phyloP scores from a whole-genome alignment of 345 rosid species.

The Stellera chamaejasme region DNA sequence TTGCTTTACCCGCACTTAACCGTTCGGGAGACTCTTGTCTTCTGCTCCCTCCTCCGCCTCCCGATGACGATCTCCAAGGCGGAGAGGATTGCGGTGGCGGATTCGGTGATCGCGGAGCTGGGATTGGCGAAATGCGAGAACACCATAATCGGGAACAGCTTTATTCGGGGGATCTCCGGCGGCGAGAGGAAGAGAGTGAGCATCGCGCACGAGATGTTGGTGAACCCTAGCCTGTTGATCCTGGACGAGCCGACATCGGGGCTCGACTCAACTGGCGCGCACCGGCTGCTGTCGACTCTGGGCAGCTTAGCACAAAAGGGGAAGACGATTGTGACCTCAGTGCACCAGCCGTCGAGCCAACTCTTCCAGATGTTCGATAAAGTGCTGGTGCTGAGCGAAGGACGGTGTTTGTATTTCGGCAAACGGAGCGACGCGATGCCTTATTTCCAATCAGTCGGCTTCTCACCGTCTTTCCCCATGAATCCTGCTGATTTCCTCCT shows the following conservation, averaged over 20 bases:
- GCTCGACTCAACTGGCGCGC: constrained; percentile 84
- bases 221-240: constrained; percentile 71
- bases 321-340: constrained; percentile 66
- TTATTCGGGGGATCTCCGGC: constrained; percentile 77
- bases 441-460: constrained; percentile 72
- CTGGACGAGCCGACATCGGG: constrained; percentile 97
- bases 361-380: constrained; percentile 73
- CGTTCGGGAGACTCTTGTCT: constrained; percentile 79
- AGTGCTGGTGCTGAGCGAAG: constrained; percentile 74
- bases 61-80: constrained; percentile 36
- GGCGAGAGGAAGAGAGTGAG: constrained; percentile 87
- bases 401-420: constrained; percentile 72
- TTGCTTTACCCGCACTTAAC: constrained; percentile 80
- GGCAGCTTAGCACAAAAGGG: constrained; percentile 55
- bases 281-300: constrained; percentile 59
- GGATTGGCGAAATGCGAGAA: constrained; percentile 75
- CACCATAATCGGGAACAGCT: constrained; percentile 77
- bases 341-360: constrained; percentile 92
- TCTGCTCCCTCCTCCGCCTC: constrained; percentile 65
- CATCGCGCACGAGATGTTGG: constrained; percentile 81
- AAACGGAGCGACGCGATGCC: constrained; percentile 56
- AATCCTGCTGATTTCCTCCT: constrained; percentile 98
- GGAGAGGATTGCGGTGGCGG: constrained; percentile 51
- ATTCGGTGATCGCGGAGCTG: constrained; percentile 61
- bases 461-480: constrained; percentile 84